Base-by-base conservation (phyloP, 345 rosid genomes). In the Lumnitzera racemosa region DNA sequence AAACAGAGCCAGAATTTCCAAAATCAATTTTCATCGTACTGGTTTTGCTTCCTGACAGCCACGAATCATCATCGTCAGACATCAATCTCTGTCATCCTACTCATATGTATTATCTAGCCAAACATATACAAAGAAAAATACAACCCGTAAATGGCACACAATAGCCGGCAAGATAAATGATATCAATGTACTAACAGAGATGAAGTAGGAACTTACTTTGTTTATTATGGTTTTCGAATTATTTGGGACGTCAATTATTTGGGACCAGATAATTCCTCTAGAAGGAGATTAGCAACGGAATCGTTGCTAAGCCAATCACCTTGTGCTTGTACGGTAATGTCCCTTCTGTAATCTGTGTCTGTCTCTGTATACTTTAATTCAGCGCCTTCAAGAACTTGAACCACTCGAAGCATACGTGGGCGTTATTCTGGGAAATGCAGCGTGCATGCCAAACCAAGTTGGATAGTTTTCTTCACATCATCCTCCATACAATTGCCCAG, bases 391-490 rank as follows among this genome's bases (percentile, higher is more conserved):
- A 66, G 25, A 1, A 52, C 14, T 53, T 24, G 57, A 25, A 51
- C 63, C 41, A 43, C 52, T 25, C 57, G 43, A 5, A 0, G 13
- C 62, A 47, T 59, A 24, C n/a, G 41, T 0, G 69, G 69, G 23
- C 69, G 69, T 17, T 13, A 13, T 27, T 17, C 47, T 11, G 63
- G 53, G 14, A 1, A 13, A 10, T 0, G 2, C 10, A 0, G 59
- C 14, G 47, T 25, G 64, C 70, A 66, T 53, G 47, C 46, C 14
- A 66, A 61, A 58, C 63, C 70, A 17, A 53, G 15, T 51, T 5
- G 24, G 51, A 14, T 57, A 13, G 57, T 13, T 55, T 51, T 20
- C 51, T 41, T 46, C 0, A 20, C 62, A 51, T 58, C 47, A 23
- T 20, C 58, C 15, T 51, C 52, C 12, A 36, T 51, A 53, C 46